Evolutionary conservation across 176 grass and related monocot species (phyloP), one percentile per base, ranked within the genome.

Genomic region (Carex littledalei): DNA sequence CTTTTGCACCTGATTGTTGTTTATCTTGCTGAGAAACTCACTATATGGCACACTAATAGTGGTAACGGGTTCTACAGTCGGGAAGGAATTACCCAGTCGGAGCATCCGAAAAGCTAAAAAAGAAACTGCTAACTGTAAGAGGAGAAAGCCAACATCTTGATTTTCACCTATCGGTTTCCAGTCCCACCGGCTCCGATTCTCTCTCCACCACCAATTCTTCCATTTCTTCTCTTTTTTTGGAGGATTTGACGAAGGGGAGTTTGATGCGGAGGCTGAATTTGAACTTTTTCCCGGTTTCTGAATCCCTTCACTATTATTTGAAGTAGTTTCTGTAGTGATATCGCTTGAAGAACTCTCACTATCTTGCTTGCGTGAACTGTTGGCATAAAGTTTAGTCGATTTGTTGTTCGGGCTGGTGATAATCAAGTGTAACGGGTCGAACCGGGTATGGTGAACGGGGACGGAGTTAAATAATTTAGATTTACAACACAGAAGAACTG

Each of bases 101-200:
- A 99, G 90, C 88, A 95, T 85, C 37, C 96, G 93, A 11, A 99
- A 91, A 3, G 96, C 93, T 37, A 96, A 96, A 84, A 96, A 86
- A 72, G 90, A 91, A 62, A 99, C 91, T 4, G 93, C 97, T 37
- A 99, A 84, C 85, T 99, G 97, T 37, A 99, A 88, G 14, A 99
- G 91, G 26, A 99, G 93, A 67, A 95, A 94, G 7, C 97, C 89
- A 75, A 95, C 89, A 87, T 95, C 97, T 77, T 92, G 90, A 16
- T 92, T 94, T 59, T 93, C 93, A 14, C 90, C 90, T 58, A 99
- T 94, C 54, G 97, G 97, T 55, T 99, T 89, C 97, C 97, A 99
- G 1, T 92, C 84, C 97, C 97, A 99, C 21, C 91, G 68, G 22
- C 84, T 89, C 1, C 88, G 88, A 6, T 87, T 87, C 1, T 89